These are phyloP conservation scores for Cenchrus americanus DNA, from an alignment of 176 grass and related monocot species.

Conservation along the genomic window DNA sequence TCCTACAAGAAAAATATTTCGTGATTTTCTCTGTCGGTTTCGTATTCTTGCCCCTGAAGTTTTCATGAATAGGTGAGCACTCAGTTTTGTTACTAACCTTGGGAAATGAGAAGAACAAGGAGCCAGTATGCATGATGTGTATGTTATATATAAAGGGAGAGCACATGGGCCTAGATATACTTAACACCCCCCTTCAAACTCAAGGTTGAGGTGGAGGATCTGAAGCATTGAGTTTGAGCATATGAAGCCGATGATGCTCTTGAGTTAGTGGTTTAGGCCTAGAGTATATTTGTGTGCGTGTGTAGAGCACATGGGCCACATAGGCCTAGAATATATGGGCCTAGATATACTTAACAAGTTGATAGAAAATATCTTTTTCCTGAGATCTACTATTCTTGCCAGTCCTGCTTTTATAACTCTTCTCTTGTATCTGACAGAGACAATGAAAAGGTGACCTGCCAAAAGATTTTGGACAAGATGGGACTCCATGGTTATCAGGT, in stretches of 20 bases:
- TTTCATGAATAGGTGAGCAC: slow-evolving; percentile 65
- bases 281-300: not conserved
- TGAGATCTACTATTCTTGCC: slow-evolving; percentile 20
- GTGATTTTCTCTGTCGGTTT: slow-evolving; percentile 85
- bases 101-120: not conserved
- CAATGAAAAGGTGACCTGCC: slow-evolving; percentile 76
- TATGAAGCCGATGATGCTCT: not conserved
- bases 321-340: not conserved
- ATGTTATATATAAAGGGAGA: not conserved
- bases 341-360: not conserved
- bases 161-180: not conserved
- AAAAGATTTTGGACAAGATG: slow-evolving; percentile 86
- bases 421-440: slow-evolving; percentile 53
- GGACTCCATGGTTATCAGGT: slow-evolving; percentile 82
- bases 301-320: not conserved
- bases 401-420: slow-evolving; percentile 30
- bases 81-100: not conserved
- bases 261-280: too few species aligned
- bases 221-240: not conserved
- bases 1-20: slow-evolving; percentile 91
- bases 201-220: not conserved
- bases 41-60: slow-evolving; percentile 77
- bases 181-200: not conserved
- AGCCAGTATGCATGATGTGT: not conserved
- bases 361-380: not conserved